A percentile compares a stretch with the other conserved stretches of the same genome.
Evolutionary conservation across 306 rosid genomes (phyloP).

Genomic region (Cucurbita argyrosperma): DNA sequence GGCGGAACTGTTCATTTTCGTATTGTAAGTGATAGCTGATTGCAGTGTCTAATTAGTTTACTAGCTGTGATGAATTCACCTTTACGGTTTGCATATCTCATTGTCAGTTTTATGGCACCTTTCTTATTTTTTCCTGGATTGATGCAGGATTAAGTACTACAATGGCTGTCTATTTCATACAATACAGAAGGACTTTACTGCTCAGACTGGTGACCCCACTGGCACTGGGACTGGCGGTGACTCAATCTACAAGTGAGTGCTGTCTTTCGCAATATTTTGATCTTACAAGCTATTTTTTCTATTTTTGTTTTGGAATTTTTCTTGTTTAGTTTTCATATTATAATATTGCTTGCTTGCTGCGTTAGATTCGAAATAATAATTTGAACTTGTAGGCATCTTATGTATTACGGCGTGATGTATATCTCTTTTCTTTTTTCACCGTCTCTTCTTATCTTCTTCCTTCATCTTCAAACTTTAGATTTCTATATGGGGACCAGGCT

Average conservation of each 20-base stretch:
- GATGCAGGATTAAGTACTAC: slow-evolving; percentile 61
- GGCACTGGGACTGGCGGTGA: slow-evolving; percentile 68
- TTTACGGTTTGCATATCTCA: not conserved
- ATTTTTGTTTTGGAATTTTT: not conserved
- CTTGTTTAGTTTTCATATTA: not conserved
- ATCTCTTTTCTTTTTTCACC: not conserved
- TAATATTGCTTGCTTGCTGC: not conserved
- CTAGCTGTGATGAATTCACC: not conserved
- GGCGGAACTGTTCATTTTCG: not conserved
- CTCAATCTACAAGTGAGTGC: slow-evolving; percentile 55
- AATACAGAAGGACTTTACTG: slow-evolving; percentile 82
- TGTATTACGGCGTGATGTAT: not conserved
- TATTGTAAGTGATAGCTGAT: not conserved
- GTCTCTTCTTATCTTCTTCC: not conserved
- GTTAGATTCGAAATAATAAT: not conserved
- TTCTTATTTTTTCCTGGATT: slow-evolving; percentile 6
- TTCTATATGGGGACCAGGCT: slow-evolving; percentile 90
- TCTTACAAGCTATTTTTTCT: not conserved
- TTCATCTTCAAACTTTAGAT: slow-evolving; percentile 26
- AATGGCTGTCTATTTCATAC: slow-evolving; percentile 80
- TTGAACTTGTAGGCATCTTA: not conserved
- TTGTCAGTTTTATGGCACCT: not conserved
- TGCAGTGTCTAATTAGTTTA: not conserved
- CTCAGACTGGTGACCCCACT: slow-evolving; percentile 93
- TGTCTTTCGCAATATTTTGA: not conserved